phyloP scores from a whole-genome alignment of 352 stramenopile genomes.

The Phytophthora ramorum region DNA sequence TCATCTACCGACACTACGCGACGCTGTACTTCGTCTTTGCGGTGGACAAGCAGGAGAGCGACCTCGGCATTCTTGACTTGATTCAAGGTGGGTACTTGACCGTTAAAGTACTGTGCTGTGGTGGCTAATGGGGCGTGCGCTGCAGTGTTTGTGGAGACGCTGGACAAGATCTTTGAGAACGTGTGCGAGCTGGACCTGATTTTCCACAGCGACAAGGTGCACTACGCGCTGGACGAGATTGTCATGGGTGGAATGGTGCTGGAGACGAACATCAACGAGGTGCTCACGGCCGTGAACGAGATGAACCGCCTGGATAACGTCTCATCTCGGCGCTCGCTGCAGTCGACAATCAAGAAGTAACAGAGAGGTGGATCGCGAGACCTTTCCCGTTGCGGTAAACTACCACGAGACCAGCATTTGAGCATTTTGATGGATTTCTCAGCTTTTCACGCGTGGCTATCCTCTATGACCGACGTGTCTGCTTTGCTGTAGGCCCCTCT shows the following conservation, averaged over 20 bases:
- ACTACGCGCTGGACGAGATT: slow-evolving; percentile 99
- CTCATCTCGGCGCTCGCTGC: slow-evolving; percentile 80
- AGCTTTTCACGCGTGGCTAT: slow-evolving; percentile 7
- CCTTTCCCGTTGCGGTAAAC: not conserved
- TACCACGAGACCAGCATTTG: slow-evolving; percentile 2
- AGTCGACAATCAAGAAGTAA: slow-evolving; percentile 77
- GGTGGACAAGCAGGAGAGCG: slow-evolving; percentile 98
- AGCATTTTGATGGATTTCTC: slow-evolving; percentile 13
- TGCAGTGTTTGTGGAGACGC: slow-evolving; percentile 94
- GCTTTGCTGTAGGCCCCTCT: slow-evolving; percentile 1
- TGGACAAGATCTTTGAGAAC: slow-evolving; percentile 99
- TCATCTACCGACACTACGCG: slow-evolving; percentile 99
- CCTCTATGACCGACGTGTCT: slow-evolving; percentile 22
- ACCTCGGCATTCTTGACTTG: slow-evolving; percentile 99
- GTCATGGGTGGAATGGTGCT: slow-evolving; percentile 99
- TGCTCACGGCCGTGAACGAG: slow-evolving; percentile 97
- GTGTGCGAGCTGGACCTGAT: slow-evolving; percentile 99
- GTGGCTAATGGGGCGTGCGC: not conserved
- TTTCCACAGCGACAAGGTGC: slow-evolving; percentile 98
- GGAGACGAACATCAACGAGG: slow-evolving; percentile 99
- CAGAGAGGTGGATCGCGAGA: not conserved
- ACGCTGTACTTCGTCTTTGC: slow-evolving; percentile 99
- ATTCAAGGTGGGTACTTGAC: slow-evolving; percentile 92
- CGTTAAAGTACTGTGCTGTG: not conserved
- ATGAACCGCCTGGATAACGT: slow-evolving; percentile 95